A percentile compares a stretch with the other conserved stretches of the same genome.
phyloP scores from a whole-genome alignment of 202 grass and related monocot species.

The Elaeis oleifera region DNA sequence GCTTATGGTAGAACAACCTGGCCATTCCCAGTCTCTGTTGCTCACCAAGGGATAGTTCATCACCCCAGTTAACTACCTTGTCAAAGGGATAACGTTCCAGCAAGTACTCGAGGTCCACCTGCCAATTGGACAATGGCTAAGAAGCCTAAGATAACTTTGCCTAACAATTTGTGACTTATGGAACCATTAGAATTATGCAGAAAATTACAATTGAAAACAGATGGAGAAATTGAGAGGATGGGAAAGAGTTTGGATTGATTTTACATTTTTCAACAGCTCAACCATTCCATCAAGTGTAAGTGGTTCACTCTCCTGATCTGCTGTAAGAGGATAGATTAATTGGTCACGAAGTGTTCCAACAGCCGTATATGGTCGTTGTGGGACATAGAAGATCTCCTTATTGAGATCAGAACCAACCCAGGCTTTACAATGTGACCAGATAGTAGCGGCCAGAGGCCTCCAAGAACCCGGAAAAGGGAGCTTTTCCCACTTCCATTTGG shows the following conservation, averaged over 20 bases:
- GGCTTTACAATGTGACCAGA: constrained; percentile 98
- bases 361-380: constrained; percentile 98
- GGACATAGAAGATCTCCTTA: constrained; percentile 99
- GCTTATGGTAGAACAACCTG: constrained; percentile 95
- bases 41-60: constrained; percentile 93
- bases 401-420: constrained; percentile 95
- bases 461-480: constrained; percentile 97
- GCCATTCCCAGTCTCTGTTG: constrained; percentile 99
- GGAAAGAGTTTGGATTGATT: background rate
- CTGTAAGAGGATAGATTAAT: constrained; percentile 90
- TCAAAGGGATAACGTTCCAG: constrained; percentile 86
- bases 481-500: constrained; percentile 99
- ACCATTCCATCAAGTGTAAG: constrained; percentile 79
- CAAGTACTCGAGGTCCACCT: constrained; percentile 99
- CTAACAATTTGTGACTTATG: too few species aligned
- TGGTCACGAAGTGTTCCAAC: constrained; percentile 97
- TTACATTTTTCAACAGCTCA: constrained; percentile 97
- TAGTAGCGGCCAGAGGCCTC: constrained; percentile 87
- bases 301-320: constrained; percentile 72
- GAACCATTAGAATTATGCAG: too few species aligned
- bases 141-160: background rate
- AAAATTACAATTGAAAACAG: constrained; percentile 19
- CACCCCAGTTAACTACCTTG: constrained; percentile 96
- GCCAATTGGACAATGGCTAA: constrained; percentile 8
- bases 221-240: constrained; percentile 21